Percentiles rank a stretch among this genome's conserved stretches.
phyloP scores from a whole-genome alignment of 208 protist genomes.

The Polymyxa betae region DNA sequence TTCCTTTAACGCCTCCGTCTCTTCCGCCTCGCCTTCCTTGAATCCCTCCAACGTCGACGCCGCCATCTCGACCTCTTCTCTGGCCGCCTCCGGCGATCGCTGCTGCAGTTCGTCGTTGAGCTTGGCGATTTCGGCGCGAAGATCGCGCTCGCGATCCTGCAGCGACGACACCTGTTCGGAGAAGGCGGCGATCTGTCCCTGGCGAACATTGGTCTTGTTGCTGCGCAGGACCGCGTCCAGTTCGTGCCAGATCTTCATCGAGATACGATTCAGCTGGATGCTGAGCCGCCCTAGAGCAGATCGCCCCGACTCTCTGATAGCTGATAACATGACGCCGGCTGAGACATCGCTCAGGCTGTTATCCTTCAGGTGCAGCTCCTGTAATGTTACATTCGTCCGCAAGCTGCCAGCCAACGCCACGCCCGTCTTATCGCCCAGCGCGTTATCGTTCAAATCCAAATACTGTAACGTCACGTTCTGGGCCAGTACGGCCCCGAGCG shows the following conservation, averaged over 20 bases:
- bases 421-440: neutral
- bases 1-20: slow-evolving; percentile 14
- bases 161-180: neutral
- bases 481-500: neutral
- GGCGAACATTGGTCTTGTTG: neutral
- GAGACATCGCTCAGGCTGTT: slow-evolving; percentile 4
- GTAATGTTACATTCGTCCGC: neutral
- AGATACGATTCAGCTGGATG: neutral
- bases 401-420: neutral
- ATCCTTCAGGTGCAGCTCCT: slow-evolving; percentile 40
- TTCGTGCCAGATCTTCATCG: slow-evolving; percentile 3
- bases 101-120: neutral
- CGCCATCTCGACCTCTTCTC: slow-evolving; percentile 9
- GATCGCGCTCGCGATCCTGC: neutral
- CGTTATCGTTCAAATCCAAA: slow-evolving; percentile 28
- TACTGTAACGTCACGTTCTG: neutral
- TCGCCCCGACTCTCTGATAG: neutral
- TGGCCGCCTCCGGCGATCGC: neutral
- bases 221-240: neutral
- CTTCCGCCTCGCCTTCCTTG: neutral
- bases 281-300: neutral
- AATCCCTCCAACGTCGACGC: neutral
- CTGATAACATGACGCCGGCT: neutral
- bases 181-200: neutral
- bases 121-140: neutral